phyloP scores from a whole-genome alignment of 2,329 filamentous ascomycete genomes.

The Colletotrichum scovillei region DNA sequence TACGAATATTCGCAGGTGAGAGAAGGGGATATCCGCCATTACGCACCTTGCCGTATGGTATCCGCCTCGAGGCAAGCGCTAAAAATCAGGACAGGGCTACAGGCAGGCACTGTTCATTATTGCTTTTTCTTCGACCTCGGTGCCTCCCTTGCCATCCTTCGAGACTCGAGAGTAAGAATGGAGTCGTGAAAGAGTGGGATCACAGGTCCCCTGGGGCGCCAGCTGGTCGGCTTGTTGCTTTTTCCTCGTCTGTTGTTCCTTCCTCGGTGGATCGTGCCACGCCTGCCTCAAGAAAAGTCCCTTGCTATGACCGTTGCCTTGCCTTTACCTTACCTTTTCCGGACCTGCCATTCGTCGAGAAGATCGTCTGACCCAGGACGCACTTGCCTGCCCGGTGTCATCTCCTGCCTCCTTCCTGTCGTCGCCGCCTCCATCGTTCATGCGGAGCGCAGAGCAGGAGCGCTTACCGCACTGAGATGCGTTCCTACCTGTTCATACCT shows the following conservation, averaged over 20 bases:
- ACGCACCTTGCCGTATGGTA: slow-evolving; percentile 1
- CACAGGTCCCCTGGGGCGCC: not conserved
- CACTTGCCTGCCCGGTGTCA: slow-evolving; percentile 11
- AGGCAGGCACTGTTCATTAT: not conserved
- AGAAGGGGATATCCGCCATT: not conserved
- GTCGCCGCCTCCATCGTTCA: slow-evolving; percentile 17
- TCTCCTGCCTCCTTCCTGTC: slow-evolving; percentile 1
- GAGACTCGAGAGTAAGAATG: not conserved
- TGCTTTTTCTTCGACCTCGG: slow-evolving; percentile 13
- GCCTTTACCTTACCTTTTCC: slow-evolving; percentile 10
- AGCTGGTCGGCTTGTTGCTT: slow-evolving; percentile 27
- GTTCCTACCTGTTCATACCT: not conserved
- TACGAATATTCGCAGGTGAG: not conserved
- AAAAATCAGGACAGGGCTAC: not conserved
- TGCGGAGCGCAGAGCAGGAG: slow-evolving; percentile 28
- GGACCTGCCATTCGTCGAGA: slow-evolving; percentile 14
- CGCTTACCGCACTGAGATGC: not conserved
- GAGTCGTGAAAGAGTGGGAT: not conserved
- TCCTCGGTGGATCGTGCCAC: slow-evolving; percentile 25
- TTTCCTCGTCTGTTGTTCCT: slow-evolving; percentile 25
- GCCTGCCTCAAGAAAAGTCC: not conserved
- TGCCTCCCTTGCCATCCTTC: not conserved
- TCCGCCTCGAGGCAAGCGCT: not conserved
- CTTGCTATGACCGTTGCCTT: slow-evolving; percentile 6
- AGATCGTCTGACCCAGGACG: not conserved